phyloP scores from a whole-genome alignment of 2,329 filamentous ascomycete genomes.

The Truncatella angustata region DNA sequence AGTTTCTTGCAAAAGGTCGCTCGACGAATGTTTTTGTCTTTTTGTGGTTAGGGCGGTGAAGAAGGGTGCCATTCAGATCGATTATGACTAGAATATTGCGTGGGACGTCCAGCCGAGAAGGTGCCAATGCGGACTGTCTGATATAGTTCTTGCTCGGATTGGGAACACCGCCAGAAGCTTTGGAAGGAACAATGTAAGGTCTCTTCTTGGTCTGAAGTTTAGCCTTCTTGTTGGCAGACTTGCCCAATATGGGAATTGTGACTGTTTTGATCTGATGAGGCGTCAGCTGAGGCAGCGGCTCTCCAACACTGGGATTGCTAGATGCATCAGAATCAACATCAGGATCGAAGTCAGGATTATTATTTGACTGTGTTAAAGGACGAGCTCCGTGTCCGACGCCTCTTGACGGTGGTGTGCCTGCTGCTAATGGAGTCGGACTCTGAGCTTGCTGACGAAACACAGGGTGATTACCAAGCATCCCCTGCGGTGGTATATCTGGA shows the following conservation, averaged over 20 bases:
- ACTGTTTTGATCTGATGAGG: not conserved
- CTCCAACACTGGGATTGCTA: not conserved
- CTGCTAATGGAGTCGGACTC: no score
- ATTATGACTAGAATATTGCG: constrained; percentile 76
- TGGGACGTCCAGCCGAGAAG: constrained; percentile 41
- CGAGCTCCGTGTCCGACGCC: no score
- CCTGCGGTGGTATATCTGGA: not conserved
- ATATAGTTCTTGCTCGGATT: constrained; percentile 61
- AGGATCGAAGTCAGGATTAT: not conserved
- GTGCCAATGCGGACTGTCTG: constrained; percentile 43
- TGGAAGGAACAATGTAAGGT: constrained; percentile 16
- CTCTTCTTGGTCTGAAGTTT: constrained; percentile 12
- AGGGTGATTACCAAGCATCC: not conserved
- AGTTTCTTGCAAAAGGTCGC: constrained; percentile 66
- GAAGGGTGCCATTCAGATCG: constrained; percentile 89
- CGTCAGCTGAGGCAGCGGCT: not conserved
- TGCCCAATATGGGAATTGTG: not conserved
- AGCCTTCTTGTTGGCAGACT: not conserved
- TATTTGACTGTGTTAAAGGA: no score
- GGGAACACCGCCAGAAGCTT: constrained; percentile 57
- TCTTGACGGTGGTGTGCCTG: no score
- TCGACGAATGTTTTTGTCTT: constrained; percentile 54
- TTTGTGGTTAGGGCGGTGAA: constrained; percentile 62
- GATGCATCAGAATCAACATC: not conserved
- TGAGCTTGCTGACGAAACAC: not conserved